Conservation (phyloP, 1,139 yeast genomes). For the Hansenula lynferdii region DNA sequence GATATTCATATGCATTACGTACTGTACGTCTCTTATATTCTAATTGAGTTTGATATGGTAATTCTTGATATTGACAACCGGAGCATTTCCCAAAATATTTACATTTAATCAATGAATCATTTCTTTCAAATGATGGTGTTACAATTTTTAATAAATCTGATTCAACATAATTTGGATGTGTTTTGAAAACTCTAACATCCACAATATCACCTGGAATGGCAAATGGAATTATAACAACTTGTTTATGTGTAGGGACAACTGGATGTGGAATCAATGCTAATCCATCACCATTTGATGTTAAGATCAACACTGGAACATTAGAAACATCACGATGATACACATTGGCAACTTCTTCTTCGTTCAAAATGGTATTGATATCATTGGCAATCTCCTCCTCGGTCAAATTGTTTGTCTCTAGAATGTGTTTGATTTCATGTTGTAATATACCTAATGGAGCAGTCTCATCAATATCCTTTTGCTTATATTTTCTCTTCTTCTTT, state of each 20-base stretch:
- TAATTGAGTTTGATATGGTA: constrained; percentile 69
- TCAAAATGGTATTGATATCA: constrained; percentile 62
- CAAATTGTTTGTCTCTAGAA: constrained; percentile 42
- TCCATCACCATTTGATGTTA: constrained; percentile 82
- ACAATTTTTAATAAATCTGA: constrained; percentile 62
- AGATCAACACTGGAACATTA: constrained; percentile 50
- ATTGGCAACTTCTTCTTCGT: constrained; percentile 46
- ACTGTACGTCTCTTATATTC: constrained; percentile 70
- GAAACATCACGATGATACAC: constrained; percentile 54
- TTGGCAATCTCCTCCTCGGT: constrained; percentile 46
- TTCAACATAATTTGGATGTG: constrained; percentile 73
- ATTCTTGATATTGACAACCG: constrained; percentile 91
- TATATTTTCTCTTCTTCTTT: constrained; percentile 38
- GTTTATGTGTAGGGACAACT: constrained; percentile 32
- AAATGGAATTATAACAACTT: constrained; percentile 71
- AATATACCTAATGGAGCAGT: constrained; percentile 83
- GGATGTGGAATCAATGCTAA: constrained; percentile 61
- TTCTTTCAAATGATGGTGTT: constrained; percentile 38
- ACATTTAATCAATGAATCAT: constrained; percentile 58
- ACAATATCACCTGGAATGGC: constrained; percentile 84
- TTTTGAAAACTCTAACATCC: constrained; percentile 64
- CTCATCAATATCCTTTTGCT: constrained; percentile 62
- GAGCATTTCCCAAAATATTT: constrained; percentile 76
- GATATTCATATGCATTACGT: constrained; percentile 73
- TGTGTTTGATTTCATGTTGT: constrained; percentile 62